Evolutionary conservation across 129 eudicot species (phyloP), one percentile per base, ranked within the genome.

Genomic region (Kitagawia praeruptora): DNA sequence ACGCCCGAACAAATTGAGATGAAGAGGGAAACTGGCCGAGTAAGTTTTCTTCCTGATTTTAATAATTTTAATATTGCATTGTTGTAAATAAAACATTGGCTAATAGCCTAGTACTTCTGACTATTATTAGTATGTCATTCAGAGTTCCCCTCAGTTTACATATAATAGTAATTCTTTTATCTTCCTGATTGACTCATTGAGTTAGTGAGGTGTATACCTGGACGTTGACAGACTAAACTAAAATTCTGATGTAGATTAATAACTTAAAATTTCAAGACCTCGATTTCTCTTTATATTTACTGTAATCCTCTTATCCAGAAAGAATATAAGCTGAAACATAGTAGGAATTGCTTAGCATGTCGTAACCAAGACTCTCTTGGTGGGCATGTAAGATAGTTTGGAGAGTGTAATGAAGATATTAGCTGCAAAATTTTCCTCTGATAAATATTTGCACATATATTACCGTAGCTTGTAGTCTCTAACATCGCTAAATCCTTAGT

Each of bases 1-100:
- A 82, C 93, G 76, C 90, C 95, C 61, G 99, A 95, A 80, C 89
- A 84, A 87, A 95, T 95, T 79, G 88, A 82, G 87, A 92, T 87
- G 84, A 92, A 92, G 96, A 85, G 97, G 85, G 98, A 95, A 87
- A 87, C 97, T 64, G 87, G 89, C 84, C 85, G 90, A 78, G 98
- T 95, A 87, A 86, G 93, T 82, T 80, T 18, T 69, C 41, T 23
- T 44, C 61, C 5, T 69, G 19, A 16, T 75, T 40, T 9, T 69
- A 45, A 46, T 28, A 1, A 4, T 44, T 25, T 46, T 14, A 45
- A 10, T 34, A 21, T 61, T 40, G 11, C 18, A 7, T 78, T 21
- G 4, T n/a, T 38, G 14, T 61, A 14, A 44, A 40, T 25, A 5
- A 63, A 25, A 42, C 18, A 9, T 12, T 1, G 1, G 15, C 49